Base-by-base conservation (phyloP, 1,284 basidiomycete genomes). In the Marasmius sp. region DNA sequence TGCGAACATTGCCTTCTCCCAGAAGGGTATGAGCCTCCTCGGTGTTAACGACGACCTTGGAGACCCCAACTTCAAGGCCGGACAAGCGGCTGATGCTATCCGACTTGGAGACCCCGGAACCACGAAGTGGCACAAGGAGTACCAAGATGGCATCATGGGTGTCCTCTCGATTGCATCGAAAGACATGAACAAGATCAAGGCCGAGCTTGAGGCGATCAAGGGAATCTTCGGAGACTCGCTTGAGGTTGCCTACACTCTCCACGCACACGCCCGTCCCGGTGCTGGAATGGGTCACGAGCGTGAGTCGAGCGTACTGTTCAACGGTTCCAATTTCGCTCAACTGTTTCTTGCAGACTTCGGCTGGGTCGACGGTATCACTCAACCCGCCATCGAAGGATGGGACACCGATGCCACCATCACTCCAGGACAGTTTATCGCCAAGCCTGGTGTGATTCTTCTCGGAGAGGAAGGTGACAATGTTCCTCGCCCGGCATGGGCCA, bases 41-140 rank as follows among this genome's bases (percentile, higher is more conserved):
- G 71, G 70, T 9, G 66, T 76, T 55, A 71, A 65, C 12, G 75
- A 75, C 61, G 60, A 73, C 45, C 66, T 78, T 34, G 69, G 67
- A 0, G 78, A 79, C 62, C 2, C 61, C 3, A 64, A 63, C 2
- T 79, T 77, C 64, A 45, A 54, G 6, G 52, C 22, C 0, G 78
- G 77, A 9, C 77, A 77, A 61, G 60, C 70, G n/a, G 61, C 58
- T 1, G 69, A 73, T 59, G 69, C 75, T 1, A 10, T 57, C 6
- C 58, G 53, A n/a, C 70, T 78, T 38, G 69, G 68, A 14, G 73
- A 74, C 39, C 67, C 68, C 64, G 61, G 63, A 18, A 67, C 59
- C 27, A 67, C 64, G 16, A 63, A 70, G 52, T 76, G 78, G 78
- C 18, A 20, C 48, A 11, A 49, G 48, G 48, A 27, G 11, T 49